Percentiles rank a stretch among this genome's conserved stretches.
phyloP scores from a whole-genome alignment of 2,329 filamentous ascomycete genomes.

The Claviceps purpurea region DNA sequence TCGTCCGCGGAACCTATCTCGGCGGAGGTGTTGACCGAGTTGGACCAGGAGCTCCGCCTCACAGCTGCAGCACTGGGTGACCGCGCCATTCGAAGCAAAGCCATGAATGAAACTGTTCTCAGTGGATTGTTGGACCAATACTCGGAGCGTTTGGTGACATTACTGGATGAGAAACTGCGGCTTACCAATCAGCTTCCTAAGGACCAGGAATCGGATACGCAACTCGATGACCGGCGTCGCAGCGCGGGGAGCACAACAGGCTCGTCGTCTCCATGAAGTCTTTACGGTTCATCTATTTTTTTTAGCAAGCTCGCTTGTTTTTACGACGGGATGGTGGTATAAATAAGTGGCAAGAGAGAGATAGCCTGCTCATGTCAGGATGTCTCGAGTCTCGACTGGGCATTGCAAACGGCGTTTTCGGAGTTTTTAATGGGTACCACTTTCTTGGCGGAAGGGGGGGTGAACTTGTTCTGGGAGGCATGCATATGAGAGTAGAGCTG shows the following conservation, averaged over 20 bases:
- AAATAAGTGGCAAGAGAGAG: background rate
- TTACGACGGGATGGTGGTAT: background rate
- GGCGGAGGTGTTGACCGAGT: constrained; percentile 44
- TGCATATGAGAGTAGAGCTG: constrained; percentile 4
- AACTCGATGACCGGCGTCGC: constrained; percentile 16
- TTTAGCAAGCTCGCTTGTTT: background rate
- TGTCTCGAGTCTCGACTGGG: background rate
- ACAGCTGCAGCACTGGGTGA: constrained; percentile 49
- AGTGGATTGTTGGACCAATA: constrained; percentile 61
- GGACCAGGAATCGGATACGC: constrained; percentile 17
- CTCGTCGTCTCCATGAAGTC: constrained; percentile 20
- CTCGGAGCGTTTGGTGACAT: constrained; percentile 54
- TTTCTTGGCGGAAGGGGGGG: background rate
- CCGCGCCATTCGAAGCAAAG: constrained; percentile 37
- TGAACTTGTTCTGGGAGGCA: background rate
- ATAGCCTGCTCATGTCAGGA: background rate
- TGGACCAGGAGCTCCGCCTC: constrained; percentile 51
- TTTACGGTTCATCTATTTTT: background rate
- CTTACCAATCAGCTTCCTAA: constrained; percentile 25
- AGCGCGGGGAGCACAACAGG: constrained; percentile 22
- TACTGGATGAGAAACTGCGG: constrained; percentile 59
- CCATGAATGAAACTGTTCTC: constrained; percentile 44
- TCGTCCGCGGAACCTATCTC: constrained; percentile 41
- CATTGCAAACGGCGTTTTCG: constrained; percentile 5
- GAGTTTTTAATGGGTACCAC: background rate